These are phyloP conservation scores for Nicotiana attenuata DNA, from an alignment of 257 asterid genomes.

Conservation along the genomic window DNA sequence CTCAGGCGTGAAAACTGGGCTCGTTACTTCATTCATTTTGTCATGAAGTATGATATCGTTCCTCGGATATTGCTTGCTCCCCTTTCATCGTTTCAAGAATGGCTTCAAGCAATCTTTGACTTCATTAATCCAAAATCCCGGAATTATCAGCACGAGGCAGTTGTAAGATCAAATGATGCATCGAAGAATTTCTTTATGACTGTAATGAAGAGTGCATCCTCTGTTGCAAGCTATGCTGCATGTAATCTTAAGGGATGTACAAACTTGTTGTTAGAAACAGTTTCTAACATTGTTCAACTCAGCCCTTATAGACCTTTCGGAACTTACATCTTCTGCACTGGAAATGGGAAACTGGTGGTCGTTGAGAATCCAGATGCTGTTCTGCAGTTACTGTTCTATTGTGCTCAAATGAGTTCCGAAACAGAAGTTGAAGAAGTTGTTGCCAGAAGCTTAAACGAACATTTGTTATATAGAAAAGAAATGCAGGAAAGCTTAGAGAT, in stretches of 20 bases:
- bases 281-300: slow-evolving; percentile 60
- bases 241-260: slow-evolving; percentile 79
- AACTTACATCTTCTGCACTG: slow-evolving; percentile 45
- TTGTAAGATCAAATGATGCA: slow-evolving; percentile 19
- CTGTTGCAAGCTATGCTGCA: slow-evolving; percentile 68
- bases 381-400: slow-evolving; percentile 62
- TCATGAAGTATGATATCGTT: slow-evolving; percentile 58
- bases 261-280: slow-evolving; percentile 64
- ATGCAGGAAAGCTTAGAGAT: slow-evolving; percentile 57
- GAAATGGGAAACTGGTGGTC: slow-evolving; percentile 54
- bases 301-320: slow-evolving; percentile 89
- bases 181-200: slow-evolving; percentile 32
- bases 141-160: slow-evolving; percentile 16
- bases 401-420: slow-evolving; percentile 55
- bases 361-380: slow-evolving; percentile 74
- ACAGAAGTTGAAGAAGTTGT: slow-evolving; percentile 33
- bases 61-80: slow-evolving; percentile 79
- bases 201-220: slow-evolving; percentile 53
- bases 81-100: slow-evolving; percentile 42
- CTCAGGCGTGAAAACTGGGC: slow-evolving; percentile 77
- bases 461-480: slow-evolving; percentile 49
- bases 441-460: slow-evolving; percentile 40
- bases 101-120: slow-evolving; percentile 39
- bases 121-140: slow-evolving; percentile 44
- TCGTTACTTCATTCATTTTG: slow-evolving; percentile 52